These are phyloP conservation scores for Anthracocystis walkeri DNA, from an alignment of 1,284 basidiomycete genomes.

Conservation along the genomic window DNA sequence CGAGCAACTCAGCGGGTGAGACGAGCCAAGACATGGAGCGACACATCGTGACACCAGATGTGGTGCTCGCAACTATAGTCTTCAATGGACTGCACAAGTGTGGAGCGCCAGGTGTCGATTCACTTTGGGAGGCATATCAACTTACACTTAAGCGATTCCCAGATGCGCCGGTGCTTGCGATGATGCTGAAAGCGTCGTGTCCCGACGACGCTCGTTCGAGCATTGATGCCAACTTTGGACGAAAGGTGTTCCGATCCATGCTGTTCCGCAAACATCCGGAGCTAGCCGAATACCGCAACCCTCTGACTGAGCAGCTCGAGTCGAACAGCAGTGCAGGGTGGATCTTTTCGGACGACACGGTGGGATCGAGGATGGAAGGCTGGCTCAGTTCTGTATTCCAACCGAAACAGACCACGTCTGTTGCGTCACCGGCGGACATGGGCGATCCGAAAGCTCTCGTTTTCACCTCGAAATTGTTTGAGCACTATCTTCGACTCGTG, in stretches of 20 bases:
- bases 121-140: constrained; percentile 37
- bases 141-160: constrained; percentile 35
- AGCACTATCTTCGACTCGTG: constrained; percentile 38
- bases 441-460: constrained; percentile 14
- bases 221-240: constrained; percentile 19
- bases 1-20: not conserved
- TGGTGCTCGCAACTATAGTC: constrained; percentile 32
- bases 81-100: constrained; percentile 31
- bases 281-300: constrained; percentile 21
- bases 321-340: constrained; percentile 20
- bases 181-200: constrained; percentile 39
- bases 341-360: constrained; percentile 33
- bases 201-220: not conserved
- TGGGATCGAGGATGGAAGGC: constrained; percentile 29
- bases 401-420: not conserved
- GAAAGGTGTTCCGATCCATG: constrained; percentile 32
- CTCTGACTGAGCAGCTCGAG: constrained; percentile 17
- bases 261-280: constrained; percentile 40
- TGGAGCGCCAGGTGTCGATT: constrained; percentile 22
- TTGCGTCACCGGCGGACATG: not conserved
- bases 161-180: constrained; percentile 33
- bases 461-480: constrained; percentile 37
- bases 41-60: constrained; percentile 23
- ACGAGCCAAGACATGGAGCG: not conserved
- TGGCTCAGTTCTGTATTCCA: constrained; percentile 40